Evolutionary conservation across 2,329 filamentous ascomycete species (phyloP).

Genomic region (Acarospora socialis): DNA sequence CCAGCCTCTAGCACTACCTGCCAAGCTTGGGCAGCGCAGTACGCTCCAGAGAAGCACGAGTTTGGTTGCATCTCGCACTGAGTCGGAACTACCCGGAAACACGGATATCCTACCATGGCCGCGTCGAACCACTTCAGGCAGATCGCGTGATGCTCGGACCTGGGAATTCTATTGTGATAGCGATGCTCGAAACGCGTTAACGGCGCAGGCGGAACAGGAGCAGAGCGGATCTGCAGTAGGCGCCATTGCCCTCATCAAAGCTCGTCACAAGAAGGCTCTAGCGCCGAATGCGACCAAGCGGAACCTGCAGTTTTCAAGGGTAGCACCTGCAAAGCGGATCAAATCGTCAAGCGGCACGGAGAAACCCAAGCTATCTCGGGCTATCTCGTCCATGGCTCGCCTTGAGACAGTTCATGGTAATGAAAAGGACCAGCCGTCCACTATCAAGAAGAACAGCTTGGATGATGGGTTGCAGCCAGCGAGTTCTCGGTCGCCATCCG

Average conservation of each 20-base stretch:
- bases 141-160: conserved; percentile 73
- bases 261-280: conserved; percentile 43
- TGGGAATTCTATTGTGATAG: conserved; percentile 88
- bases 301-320: too few relatives aligned
- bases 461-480: conserved; percentile 28
- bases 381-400: conserved; percentile 47
- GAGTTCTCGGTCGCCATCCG: conserved; percentile 33
- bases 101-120: conserved; percentile 4
- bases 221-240: conserved; percentile 64
- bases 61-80: conserved; percentile 45
- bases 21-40: too few relatives aligned
- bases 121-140: conserved; percentile 34
- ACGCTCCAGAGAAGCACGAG: conserved; percentile 57
- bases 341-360: too few relatives aligned
- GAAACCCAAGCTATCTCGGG: conserved; percentile 47
- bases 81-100: conserved; percentile 34
- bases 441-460: conserved; percentile 21
- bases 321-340: too few relatives aligned
- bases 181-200: conserved; percentile 63
- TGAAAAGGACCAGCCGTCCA: conserved; percentile 25
- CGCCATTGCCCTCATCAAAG: conserved; percentile 67
- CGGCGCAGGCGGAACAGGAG: conserved; percentile 67
- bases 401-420: conserved; percentile 35
- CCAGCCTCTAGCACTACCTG: conserved; percentile 34
- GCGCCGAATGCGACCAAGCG: conserved; percentile 48